Conservation (phyloP, 139 green algal species). For the Ostreobium quekettii region DNA sequence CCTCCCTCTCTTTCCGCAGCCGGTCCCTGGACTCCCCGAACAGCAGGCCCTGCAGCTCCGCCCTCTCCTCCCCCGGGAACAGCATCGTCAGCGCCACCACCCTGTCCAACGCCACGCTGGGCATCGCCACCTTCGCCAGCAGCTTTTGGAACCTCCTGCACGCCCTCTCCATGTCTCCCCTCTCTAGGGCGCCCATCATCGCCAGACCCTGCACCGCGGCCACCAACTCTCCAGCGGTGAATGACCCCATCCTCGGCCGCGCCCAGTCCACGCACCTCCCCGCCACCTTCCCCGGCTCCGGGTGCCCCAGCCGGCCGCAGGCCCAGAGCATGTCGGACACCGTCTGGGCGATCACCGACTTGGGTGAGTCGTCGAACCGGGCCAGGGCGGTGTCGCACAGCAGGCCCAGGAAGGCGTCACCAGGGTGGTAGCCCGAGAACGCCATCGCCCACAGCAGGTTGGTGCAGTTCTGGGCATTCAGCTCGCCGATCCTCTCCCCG, state of each 20-base stretch:
- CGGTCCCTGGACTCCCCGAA: no score
- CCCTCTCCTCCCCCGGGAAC: conserved; percentile 4
- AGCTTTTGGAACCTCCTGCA: not conserved
- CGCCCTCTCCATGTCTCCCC: not conserved
- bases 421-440: conserved; percentile 13
- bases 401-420: not conserved
- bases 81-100: conserved; percentile 11
- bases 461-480: conserved; percentile 17
- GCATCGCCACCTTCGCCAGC: not conserved
- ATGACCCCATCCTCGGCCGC: not conserved
- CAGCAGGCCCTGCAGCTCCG: not conserved
- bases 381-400: not conserved
- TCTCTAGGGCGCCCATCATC: conserved; percentile 2
- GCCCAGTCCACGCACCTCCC: not conserved
- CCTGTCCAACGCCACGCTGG: not conserved
- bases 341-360: conserved; percentile 3
- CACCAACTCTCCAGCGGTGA: conserved; percentile 6
- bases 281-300: not conserved
- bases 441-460: conserved; percentile 18
- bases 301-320: conserved; percentile 5
- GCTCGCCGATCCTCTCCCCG: not conserved
- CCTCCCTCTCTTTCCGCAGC: no score
- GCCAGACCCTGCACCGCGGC: conserved; percentile 5
- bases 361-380: not conserved
- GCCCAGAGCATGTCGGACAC: conserved; percentile 13